phyloP scores from a whole-genome alignment of 306 rosid genomes.

The apple (Malus domestica) region ASM211411v1 NC_041798.1:23289501-23290000 shows the following conservation, averaged over 20 bases:
- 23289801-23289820: conserved; percentile 46
- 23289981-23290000: too few species aligned
- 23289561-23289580: too few species aligned
- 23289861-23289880: conserved; percentile 51
- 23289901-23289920: neutral
- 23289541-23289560: neutral
- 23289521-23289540: too few species aligned
- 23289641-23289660: neutral
- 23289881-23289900: conserved; percentile 40
- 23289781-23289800: conserved; percentile 52
- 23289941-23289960: too few species aligned
- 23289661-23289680: conserved; percentile 31
- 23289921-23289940: neutral
- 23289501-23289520: too few species aligned
- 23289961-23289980: too few species aligned
- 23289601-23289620: neutral
- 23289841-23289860: conserved; percentile 50
- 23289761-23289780: conserved; percentile 67
- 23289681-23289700: conserved; percentile 44
- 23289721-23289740: conserved; percentile 58
- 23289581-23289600: neutral
- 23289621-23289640: too few species aligned
- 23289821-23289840: conserved; percentile 74
- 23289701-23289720: conserved; percentile 38
- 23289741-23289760: conserved; percentile 40